A percentile compares a stretch with the other conserved stretches of the same genome.
Evolutionary conservation across 768 basidiomycete species (phyloP).

Genomic region (Mycena rebaudengoi): DNA sequence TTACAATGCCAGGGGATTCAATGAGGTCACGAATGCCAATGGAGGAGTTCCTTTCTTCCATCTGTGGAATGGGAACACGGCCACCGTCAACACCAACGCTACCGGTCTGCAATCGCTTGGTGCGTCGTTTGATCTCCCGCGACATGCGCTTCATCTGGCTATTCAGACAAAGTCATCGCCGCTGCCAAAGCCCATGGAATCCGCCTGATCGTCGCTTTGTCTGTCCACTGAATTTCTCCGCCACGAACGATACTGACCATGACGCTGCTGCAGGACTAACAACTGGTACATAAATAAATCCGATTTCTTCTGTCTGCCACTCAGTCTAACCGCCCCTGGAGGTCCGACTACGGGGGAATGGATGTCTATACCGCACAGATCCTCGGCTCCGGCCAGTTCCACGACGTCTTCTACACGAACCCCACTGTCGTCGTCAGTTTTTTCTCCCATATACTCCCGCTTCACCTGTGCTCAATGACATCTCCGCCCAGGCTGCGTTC

Average conservation of each 20-base stretch:
- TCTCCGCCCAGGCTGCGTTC: conserved; percentile 47
- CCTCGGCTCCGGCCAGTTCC: conserved; percentile 45
- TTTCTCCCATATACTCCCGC: neutral
- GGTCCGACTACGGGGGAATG: conserved; percentile 71
- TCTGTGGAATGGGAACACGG: conserved; percentile 56
- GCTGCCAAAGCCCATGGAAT: conserved; percentile 68
- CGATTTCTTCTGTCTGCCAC: neutral
- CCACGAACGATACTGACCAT: neutral
- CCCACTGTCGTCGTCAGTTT: conserved; percentile 52
- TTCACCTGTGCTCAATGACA: conserved; percentile 10
- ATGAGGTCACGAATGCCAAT: conserved; percentile 60
- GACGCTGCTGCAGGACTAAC: conserved; percentile 55
- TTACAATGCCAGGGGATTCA: conserved; percentile 50
- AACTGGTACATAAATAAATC: conserved; percentile 51
- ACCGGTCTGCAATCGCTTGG: conserved; percentile 63
- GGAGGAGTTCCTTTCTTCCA: conserved; percentile 58
- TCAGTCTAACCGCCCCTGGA: conserved; percentile 8
- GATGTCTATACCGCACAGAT: conserved; percentile 72
- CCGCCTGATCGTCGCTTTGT: conserved; percentile 67
- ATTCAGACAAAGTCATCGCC: conserved; percentile 60
- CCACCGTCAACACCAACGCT: conserved; percentile 63
- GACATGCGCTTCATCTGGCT: neutral
- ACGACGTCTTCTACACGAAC: conserved; percentile 72
- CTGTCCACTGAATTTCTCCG: conserved; percentile 27
- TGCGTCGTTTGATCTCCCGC: conserved; percentile 24